Base-by-base conservation (phyloP, 2,329 filamentous ascomycete species). In the Pseudogymnoascus sp. region DNA sequence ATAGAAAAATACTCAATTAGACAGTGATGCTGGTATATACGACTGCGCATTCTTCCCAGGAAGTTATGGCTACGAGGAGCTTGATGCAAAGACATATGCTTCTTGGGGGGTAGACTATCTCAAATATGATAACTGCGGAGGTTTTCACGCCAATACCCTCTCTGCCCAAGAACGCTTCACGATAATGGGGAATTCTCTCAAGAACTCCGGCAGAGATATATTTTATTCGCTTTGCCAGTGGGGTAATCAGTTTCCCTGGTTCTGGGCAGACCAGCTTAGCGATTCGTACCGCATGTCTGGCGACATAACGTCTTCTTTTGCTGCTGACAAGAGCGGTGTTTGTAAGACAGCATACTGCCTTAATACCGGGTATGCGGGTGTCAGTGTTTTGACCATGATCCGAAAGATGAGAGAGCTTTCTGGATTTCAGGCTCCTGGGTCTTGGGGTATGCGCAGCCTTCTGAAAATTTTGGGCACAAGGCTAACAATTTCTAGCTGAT, bases 401-500 rank as follows among this genome's bases (percentile, higher is more conserved):
- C 68, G 68, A 10, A 73, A 73, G 65, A 73, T 74, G 72, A 63
- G 72, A 10, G 73, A 74, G 66, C 68, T 74, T 7, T 67, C 68
- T 2, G 60, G 63, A 11, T 75, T 72, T 37, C 71, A 72, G 66
- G 67, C 67, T 23, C 69, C 66, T 26, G 72, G 71, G 6, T 64
- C 67, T n/a, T 69, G 68, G 70, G 67, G 66, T 70, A 65, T 61
- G 65, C 58, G 16, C 23, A 43, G 21, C 1, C 23, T 21, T 64
- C n/a, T 0, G n/a, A 39, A 8, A 4, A 19, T 19, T 1, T 45
- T n/a, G 37, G 38, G 11, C 11, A 39, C 11, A 39, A 10, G 29
- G 23, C 38, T 65, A 26, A 55, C 11, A 14, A n/a, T 12, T 43
- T 14, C 41, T 31, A 63, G 49, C 55, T 33, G 70, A 78, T 58